A percentile compares a stretch with the other conserved stretches of the same genome.
phyloP scores from a whole-genome alignment of 2,329 filamentous ascomycete genomes.

The Colletotrichum caudatum region DNA sequence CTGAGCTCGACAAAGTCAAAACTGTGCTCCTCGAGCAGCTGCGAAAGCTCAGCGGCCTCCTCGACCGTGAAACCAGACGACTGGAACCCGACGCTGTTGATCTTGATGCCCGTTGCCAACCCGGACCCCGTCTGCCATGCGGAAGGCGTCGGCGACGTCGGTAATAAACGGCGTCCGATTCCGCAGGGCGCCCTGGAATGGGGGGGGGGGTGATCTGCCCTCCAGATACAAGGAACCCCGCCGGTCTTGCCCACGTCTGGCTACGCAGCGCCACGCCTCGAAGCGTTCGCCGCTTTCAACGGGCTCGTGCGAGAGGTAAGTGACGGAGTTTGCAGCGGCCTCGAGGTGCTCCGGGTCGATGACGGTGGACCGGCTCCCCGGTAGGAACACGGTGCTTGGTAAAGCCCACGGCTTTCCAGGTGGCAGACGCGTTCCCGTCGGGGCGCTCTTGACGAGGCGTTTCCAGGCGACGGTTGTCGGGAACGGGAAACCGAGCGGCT shows the following conservation, averaged over 20 bases:
- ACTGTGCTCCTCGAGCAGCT: conserved; percentile 58
- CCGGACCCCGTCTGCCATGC: conserved; percentile 44
- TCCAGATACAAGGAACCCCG: too few relatives aligned
- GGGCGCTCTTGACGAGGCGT: conserved; percentile 74
- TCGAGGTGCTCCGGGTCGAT: conserved; percentile 71
- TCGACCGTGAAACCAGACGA: conserved; percentile 62
- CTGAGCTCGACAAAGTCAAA: conserved; percentile 70
- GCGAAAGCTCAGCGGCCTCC: conserved; percentile 61
- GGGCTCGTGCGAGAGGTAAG: too few relatives aligned
- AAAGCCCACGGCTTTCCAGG: conserved; percentile 61
- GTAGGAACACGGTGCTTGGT: conserved; percentile 47
- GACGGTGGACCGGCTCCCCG: conserved; percentile 61
- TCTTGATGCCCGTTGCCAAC: conserved; percentile 65
- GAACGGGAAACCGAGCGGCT: conserved; percentile 62
- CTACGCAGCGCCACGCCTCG: too few relatives aligned
- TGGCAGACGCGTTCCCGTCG: conserved; percentile 73
- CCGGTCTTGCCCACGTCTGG: too few relatives aligned
- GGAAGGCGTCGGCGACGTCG: conserved; percentile 54
- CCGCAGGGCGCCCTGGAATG: conserved; percentile 45
- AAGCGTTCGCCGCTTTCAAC: too few relatives aligned
- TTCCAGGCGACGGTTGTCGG: conserved; percentile 69
- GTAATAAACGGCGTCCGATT: conserved; percentile 59
- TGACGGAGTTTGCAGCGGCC: conserved; percentile 67
- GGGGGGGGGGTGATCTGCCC: too few relatives aligned
- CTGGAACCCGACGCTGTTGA: conserved; percentile 65